These are phyloP conservation scores for Populus hybrid DNA, from an alignment of 441 rosid genomes.

Conservation along the genomic window DNA sequence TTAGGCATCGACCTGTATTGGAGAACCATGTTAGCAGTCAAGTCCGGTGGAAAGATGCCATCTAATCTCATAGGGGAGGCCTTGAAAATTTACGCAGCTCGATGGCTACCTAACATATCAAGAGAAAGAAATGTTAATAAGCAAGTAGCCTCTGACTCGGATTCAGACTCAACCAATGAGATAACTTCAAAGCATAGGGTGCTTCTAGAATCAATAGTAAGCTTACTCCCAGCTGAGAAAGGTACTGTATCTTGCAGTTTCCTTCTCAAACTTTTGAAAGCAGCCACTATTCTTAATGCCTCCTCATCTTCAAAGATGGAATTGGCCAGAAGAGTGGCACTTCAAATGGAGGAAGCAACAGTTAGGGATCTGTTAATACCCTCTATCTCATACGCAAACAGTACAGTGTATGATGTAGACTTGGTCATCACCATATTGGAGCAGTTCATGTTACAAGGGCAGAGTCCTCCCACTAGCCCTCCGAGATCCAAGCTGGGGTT, in stretches of 20 bases:
- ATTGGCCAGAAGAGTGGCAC: slow-evolving; percentile 65
- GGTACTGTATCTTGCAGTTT: slow-evolving; percentile 80
- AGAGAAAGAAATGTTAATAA: slow-evolving; percentile 37
- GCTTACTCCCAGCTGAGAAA: slow-evolving; percentile 80
- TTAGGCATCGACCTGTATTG: too few relatives aligned
- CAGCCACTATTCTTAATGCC: slow-evolving; percentile 70
- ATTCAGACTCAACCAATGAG: slow-evolving; percentile 54
- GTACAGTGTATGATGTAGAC: slow-evolving; percentile 58
- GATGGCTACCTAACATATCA: slow-evolving; percentile 70
- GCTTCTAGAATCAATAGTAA: slow-evolving; percentile 67
- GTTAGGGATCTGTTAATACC: slow-evolving; percentile 66
- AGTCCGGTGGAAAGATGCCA: too few relatives aligned
- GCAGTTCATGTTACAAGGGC: slow-evolving; percentile 63
- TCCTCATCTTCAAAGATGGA: slow-evolving; percentile 72
- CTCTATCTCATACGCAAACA: slow-evolving; percentile 48
- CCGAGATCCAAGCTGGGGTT: slow-evolving; percentile 60
- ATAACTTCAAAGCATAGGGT: slow-evolving; percentile 50
- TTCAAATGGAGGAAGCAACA: slow-evolving; percentile 82
- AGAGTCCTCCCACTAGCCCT: slow-evolving; percentile 54
- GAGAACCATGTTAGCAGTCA: too few relatives aligned
- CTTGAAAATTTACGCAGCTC: slow-evolving; percentile 81
- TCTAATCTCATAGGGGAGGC: slow-evolving; percentile 30
- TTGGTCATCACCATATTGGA: slow-evolving; percentile 66
- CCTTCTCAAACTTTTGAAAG: slow-evolving; percentile 76
- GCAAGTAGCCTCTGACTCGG: slow-evolving; percentile 46